These are phyloP conservation scores for Trapa bicornis DNA, from an alignment of 345 rosid species.

Conservation along the genomic window DNA sequence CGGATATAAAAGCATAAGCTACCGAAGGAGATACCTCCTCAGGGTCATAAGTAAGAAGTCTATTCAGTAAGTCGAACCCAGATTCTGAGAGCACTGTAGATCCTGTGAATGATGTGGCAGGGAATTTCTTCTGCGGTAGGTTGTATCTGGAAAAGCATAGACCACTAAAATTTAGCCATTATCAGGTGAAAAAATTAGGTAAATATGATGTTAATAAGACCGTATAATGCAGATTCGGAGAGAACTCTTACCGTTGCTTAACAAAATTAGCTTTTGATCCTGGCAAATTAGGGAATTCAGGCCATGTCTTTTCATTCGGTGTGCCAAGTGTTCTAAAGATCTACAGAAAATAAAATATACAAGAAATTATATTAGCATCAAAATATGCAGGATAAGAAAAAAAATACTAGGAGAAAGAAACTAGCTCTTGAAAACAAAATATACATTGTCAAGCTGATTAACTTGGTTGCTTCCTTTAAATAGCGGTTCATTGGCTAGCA, in stretches of 20 bases:
- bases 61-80: conserved; percentile 70
- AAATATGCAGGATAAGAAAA: neutral
- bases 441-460: conserved; percentile 67
- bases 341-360: conserved; percentile 11
- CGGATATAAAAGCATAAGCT: neutral
- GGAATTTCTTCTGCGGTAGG: conserved; percentile 65
- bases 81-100: conserved; percentile 61
- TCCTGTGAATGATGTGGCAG: conserved; percentile 60
- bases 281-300: conserved; percentile 52
- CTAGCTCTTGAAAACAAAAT: neutral
- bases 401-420: neutral
- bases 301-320: conserved; percentile 59
- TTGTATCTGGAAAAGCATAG: conserved; percentile 38
- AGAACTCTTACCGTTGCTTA: conserved; percentile 37
- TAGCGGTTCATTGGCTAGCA: conserved; percentile 56
- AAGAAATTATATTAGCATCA: neutral
- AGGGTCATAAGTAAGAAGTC: conserved; percentile 59
- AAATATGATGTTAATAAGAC: conserved; percentile 11
- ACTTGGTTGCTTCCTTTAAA: conserved; percentile 60
- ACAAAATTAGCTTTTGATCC: conserved; percentile 61
- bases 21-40: conserved; percentile 32
- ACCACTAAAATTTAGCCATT: neutral
- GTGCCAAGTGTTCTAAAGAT: conserved; percentile 70
- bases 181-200: neutral
- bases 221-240: neutral